Conservation (phyloP, 2,329 filamentous ascomycete genomes). For the Phialocephala subalpina region DNA sequence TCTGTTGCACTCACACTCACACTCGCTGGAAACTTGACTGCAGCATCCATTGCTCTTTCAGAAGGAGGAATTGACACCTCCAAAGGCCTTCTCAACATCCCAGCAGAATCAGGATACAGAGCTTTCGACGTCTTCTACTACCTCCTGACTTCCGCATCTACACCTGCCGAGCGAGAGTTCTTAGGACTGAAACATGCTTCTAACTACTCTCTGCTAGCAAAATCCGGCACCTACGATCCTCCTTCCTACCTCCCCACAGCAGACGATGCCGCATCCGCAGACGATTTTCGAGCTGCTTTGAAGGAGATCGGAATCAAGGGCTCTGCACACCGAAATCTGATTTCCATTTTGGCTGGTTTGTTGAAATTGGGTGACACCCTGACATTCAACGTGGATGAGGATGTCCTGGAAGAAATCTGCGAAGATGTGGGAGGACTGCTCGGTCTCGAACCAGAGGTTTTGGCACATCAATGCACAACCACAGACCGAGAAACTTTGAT, state of each 20-base stretch:
- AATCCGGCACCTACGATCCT: slow-evolving; percentile 84
- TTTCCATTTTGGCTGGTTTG: slow-evolving; percentile 85
- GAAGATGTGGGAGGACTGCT: slow-evolving; percentile 90
- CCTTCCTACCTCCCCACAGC: slow-evolving; percentile 90
- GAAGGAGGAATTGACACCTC: slow-evolving; percentile 87
- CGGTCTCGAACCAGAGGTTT: slow-evolving; percentile 84
- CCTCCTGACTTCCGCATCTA: slow-evolving; percentile 89
- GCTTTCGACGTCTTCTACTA: slow-evolving; percentile 99
- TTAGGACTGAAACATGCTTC: slow-evolving; percentile 81
- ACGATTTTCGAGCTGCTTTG: slow-evolving; percentile 87
- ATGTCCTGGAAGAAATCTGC: slow-evolving; percentile 84
- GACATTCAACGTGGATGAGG: slow-evolving; percentile 84
- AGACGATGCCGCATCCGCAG: slow-evolving; percentile 90
- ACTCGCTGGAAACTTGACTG: slow-evolving; percentile 79
- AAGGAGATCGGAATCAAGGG: slow-evolving; percentile 96
- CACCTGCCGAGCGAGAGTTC: slow-evolving; percentile 87
- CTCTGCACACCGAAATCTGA: slow-evolving; percentile 78
- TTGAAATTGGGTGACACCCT: slow-evolving; percentile 92
- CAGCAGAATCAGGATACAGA: slow-evolving; percentile 80
- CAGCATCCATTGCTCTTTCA: slow-evolving; percentile 79
- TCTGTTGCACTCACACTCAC: slow-evolving; percentile 84
- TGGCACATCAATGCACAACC: slow-evolving; percentile 81
- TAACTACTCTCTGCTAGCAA: slow-evolving; percentile 79
- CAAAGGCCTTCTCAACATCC: slow-evolving; percentile 81
- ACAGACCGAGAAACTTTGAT: slow-evolving; percentile 86